Conservation (phyloP, 345 rosid genomes). For the Brassica carinata region DNA sequence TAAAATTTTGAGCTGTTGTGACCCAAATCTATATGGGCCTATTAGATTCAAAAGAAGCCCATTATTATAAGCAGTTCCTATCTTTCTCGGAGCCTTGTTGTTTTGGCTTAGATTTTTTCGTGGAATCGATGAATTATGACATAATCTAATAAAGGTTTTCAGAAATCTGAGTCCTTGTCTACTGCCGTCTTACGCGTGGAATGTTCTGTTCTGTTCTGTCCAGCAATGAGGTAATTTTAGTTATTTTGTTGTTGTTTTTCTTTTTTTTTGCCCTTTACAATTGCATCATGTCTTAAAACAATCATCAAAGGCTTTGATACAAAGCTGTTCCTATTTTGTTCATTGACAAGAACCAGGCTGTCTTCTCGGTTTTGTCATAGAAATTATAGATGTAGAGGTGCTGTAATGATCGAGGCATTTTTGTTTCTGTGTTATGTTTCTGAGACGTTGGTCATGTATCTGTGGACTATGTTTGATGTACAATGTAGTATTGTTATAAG, state of each 20-base stretch:
- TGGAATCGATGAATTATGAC: no score
- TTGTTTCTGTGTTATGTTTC: neutral
- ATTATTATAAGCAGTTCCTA: no score
- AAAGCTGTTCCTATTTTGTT: neutral
- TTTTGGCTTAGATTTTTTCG: no score
- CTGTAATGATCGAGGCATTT: neutral
- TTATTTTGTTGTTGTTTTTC: neutral
- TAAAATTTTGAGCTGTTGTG: neutral
- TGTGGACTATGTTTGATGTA: neutral
- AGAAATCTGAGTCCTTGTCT: no score
- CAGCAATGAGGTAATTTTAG: conserved; percentile 54
- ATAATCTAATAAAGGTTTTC: no score
- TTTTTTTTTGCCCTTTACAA: neutral
- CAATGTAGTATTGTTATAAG: neutral
- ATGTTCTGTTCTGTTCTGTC: conserved; percentile 49
- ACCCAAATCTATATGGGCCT: no score
- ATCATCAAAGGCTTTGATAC: neutral
- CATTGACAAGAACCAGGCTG: neutral
- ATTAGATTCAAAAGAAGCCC: no score
- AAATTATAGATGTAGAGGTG: neutral
- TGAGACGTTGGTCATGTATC: neutral
- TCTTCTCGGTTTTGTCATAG: neutral
- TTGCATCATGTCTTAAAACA: neutral
- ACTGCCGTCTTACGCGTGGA: no score
- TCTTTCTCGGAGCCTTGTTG: no score